A percentile compares a stretch with the other conserved stretches of the same genome.
phyloP scores from a whole-genome alignment of 139 green algal species.

The Nannochloris sp. region DNA sequence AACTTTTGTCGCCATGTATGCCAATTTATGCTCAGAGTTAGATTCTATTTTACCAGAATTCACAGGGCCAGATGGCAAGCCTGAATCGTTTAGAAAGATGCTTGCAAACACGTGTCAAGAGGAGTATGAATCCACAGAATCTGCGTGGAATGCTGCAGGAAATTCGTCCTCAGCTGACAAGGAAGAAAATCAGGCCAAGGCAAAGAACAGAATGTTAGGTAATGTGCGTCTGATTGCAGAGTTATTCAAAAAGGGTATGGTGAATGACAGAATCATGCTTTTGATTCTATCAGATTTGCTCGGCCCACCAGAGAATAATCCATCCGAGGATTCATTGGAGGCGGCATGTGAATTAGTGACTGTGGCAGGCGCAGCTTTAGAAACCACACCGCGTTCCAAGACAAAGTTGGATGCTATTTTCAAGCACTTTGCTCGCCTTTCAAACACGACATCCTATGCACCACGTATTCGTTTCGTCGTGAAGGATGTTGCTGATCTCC shows the following conservation, averaged over 20 bases:
- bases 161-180: conserved; percentile 36
- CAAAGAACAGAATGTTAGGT: conserved; percentile 83
- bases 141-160: conserved; percentile 42
- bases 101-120: conserved; percentile 99
- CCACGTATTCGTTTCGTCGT: conserved; percentile 52
- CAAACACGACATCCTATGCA: conserved; percentile 23
- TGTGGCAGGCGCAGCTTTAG: conserved; percentile 47
- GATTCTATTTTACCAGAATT: conserved; percentile 47
- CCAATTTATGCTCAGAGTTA: conserved; percentile 46
- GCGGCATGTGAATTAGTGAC: conserved; percentile 83
- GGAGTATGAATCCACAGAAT: conserved; percentile 83
- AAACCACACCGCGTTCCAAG: conserved; percentile 32
- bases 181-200: conserved; percentile 44
- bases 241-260: conserved; percentile 88
- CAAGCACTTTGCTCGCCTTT: conserved; percentile 30
- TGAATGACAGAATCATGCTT: conserved; percentile 90
- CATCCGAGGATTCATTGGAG: conserved; percentile 85
- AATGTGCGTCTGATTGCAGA: conserved; percentile 96
- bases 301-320: conserved; percentile 28
- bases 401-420: conserved; percentile 36
- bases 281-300: conserved; percentile 80
- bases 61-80: conserved; percentile 27
- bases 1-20: conserved; percentile 93
- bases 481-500: conserved; percentile 62
- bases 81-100: conserved; percentile 78